Percentiles rank a stretch among this genome's conserved stretches.
phyloP scores from a whole-genome alignment of 371 early-diverging fungal species.

The Choanephora cucurbitarum region DNA sequence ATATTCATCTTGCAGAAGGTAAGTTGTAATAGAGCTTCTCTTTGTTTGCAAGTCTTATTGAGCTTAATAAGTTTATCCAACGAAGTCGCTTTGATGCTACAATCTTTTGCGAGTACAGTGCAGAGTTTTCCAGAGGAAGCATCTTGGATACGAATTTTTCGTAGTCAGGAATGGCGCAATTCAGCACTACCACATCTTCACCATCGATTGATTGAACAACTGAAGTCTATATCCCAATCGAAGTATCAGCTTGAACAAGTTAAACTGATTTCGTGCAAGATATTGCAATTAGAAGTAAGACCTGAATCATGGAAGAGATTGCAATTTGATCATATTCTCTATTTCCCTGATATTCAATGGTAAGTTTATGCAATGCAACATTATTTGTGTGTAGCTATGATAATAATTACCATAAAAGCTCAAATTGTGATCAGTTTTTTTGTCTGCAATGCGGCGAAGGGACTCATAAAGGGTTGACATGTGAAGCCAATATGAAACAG shows the following conservation, averaged over 20 bases:
- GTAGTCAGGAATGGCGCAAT: conserved; percentile 34
- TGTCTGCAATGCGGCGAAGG: conserved; percentile 65
- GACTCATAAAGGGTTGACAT: conserved; percentile 48
- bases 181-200: conserved; percentile 31
- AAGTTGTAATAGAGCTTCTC: background rate
- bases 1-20: conserved; percentile 1
- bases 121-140: background rate
- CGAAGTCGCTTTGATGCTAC: background rate
- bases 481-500: conserved; percentile 52
- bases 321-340: conserved; percentile 66
- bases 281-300: conserved; percentile 57
- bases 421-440: conserved; percentile 41
- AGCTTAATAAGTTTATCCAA: background rate
- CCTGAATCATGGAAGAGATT: conserved; percentile 68
- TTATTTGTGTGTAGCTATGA: no score
- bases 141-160: conserved; percentile 12
- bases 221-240: conserved; percentile 12
- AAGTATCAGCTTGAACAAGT: conserved; percentile 6
- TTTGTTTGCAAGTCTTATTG: no score
- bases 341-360: conserved; percentile 59
- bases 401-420: conserved; percentile 18
- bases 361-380: conserved; percentile 25
- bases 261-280: conserved; percentile 35
- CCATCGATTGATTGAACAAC: conserved; percentile 19
- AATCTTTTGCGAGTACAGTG: conserved; percentile 1